Conservation (phyloP, 176 grass and related monocot genomes). For the Pharus latifolius region DNA sequence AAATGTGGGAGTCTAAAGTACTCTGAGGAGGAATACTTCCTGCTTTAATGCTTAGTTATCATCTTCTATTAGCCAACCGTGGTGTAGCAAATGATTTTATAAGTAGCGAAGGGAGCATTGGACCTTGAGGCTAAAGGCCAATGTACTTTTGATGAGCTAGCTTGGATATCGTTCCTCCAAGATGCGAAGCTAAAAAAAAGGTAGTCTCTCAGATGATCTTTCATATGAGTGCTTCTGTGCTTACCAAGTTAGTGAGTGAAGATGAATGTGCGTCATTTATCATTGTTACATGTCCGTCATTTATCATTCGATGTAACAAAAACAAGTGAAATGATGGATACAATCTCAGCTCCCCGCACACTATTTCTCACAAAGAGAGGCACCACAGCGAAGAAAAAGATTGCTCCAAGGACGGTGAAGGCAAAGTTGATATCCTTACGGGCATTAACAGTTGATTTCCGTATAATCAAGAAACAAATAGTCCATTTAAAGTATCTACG, state of each 20-base stretch:
- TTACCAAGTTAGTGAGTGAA: too few relatives aligned
- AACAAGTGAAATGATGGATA: neutral
- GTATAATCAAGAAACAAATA: neutral
- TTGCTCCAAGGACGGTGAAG: neutral
- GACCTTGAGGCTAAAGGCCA: neutral
- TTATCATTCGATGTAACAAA: neutral
- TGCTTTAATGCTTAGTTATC: conserved; percentile 15
- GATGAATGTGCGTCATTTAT: too few relatives aligned
- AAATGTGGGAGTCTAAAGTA: neutral
- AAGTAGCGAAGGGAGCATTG: neutral
- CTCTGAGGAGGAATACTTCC: too few relatives aligned
- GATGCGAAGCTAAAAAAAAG: neutral
- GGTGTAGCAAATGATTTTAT: conserved; percentile 29
- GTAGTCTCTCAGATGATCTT: too few relatives aligned
- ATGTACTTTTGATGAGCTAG: conserved; percentile 2
- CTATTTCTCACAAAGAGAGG: too few relatives aligned
- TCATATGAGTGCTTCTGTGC: too few relatives aligned
- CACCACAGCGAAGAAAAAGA: too few relatives aligned
- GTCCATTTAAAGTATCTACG: neutral
- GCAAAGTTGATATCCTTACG: neutral
- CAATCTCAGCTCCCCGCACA: neutral
- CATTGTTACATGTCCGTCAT: neutral
- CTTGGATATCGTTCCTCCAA: conserved; percentile 14
- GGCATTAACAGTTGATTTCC: neutral
- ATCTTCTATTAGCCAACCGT: conserved; percentile 21